Conservation (phyloP, 495 filamentous ascomycete species). For the Wilcoxina mikolae region DNA sequence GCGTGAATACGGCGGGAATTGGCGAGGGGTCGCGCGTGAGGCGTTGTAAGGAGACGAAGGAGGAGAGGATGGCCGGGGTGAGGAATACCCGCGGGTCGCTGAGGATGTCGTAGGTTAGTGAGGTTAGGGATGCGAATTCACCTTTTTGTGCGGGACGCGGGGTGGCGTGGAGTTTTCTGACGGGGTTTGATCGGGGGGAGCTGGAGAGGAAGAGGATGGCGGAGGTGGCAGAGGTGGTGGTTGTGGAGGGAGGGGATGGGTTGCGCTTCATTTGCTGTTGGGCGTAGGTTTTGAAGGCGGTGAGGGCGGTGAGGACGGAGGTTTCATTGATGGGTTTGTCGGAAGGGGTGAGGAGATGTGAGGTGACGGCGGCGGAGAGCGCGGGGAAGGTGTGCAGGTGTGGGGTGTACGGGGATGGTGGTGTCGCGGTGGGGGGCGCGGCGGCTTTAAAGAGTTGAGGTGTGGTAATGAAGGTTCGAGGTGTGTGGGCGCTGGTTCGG, state of each 20-base stretch:
- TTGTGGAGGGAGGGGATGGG: not conserved
- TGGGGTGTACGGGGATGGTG: not conserved
- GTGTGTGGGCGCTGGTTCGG: not conserved
- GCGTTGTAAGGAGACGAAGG: conserved; percentile 60
- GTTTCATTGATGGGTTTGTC: not conserved
- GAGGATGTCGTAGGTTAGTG: conserved; percentile 48
- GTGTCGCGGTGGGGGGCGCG: not conserved
- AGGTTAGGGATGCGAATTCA: conserved; percentile 36
- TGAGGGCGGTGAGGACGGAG: not conserved
- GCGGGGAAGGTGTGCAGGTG: not conserved
- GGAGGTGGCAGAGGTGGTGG: not conserved
- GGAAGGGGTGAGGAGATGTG: not conserved
- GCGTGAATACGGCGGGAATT: conserved; percentile 61
- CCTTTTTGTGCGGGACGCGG: not conserved
- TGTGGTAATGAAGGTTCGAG: not conserved
- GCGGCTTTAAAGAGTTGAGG: not conserved
- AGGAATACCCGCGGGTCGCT: conserved; percentile 62
- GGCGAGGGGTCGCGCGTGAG: conserved; percentile 54
- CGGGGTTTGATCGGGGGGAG: not conserved
- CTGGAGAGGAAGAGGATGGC: not conserved
- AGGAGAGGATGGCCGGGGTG: conserved; percentile 67
- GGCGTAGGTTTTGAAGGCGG: not conserved
- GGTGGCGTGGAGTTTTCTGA: not conserved
- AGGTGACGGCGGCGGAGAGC: not conserved
- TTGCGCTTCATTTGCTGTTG: not conserved